phyloP scores from a whole-genome alignment of 257 asterid species.

The Oldenlandia corymbosa region DNA sequence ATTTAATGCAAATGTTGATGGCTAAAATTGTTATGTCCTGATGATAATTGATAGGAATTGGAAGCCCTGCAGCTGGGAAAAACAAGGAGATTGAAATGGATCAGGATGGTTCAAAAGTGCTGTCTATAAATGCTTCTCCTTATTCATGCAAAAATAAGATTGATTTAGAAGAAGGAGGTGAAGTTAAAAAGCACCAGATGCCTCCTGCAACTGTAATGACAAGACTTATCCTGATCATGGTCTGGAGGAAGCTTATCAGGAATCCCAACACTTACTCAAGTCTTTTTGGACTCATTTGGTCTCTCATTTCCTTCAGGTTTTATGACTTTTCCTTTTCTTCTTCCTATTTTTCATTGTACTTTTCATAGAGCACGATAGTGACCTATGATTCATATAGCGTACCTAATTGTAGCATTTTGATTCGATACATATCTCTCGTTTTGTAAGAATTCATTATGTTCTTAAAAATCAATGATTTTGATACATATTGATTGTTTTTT shows the following conservation, averaged over 20 bases:
- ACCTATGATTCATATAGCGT: no score
- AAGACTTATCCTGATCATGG: slow-evolving; percentile 86
- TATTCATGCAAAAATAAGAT: slow-evolving; percentile 52
- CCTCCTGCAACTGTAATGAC: slow-evolving; percentile 97
- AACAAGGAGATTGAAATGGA: slow-evolving; percentile 59
- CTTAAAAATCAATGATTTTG: no score
- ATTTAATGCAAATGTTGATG: no score
- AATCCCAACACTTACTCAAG: slow-evolving; percentile 95
- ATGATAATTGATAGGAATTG: slow-evolving; percentile 29
- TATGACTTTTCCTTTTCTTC: not conserved
- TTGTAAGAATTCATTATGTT: no score
- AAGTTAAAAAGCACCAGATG: slow-evolving; percentile 61
- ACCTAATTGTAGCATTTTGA: no score
- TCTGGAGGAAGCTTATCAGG: slow-evolving; percentile 89
- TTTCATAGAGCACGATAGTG: not conserved
- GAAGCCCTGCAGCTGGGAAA: slow-evolving; percentile 42
- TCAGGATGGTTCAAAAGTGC: slow-evolving; percentile 35
- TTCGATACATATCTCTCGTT: no score
- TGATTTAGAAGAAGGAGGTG: slow-evolving; percentile 44
- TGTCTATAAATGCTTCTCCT: slow-evolving; percentile 43
- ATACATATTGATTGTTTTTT: not conserved
- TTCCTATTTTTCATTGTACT: not conserved
- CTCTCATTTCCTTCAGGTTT: slow-evolving; percentile 77
- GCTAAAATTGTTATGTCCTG: no score
- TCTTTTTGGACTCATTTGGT: slow-evolving; percentile 78